Evolutionary conservation across 495 filamentous ascomycete species (phyloP), one percentile per base, ranked within the genome.

Genomic region (Xylaria venustula): DNA sequence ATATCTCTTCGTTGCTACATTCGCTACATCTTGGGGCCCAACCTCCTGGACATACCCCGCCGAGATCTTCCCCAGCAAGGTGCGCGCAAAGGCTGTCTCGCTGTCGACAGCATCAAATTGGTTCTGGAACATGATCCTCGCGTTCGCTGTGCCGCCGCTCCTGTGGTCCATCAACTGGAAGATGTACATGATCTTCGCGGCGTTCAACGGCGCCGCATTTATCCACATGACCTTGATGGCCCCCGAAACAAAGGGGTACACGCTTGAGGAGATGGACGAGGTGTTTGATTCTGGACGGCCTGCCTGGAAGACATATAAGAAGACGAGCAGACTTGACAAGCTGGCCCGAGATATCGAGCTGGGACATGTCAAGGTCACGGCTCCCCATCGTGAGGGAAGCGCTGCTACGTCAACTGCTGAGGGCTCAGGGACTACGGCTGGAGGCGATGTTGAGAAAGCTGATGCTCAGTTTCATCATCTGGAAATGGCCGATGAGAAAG

Each of bases 1-100:
- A 19, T 92, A 90, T 67, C 77, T 93, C 14, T 93, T 90, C 70
- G 88, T 86, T 7, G 81, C 87, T 7, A 83, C 88, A 22, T 94
- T 92, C 68, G 88, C 87, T 0, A 88, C 88, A 0, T 91, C 91
- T 14, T 88, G 88, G 72, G 89, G 90, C 0, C 89, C 90, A 0
- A 89, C 91, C 0, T 88, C 89, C 0, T 93, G 91, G 74, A 92
- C 89, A 3, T 93, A 95, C 70, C 87, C 86, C 0, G 89, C 90
- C 3, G 90, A 94, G 70, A 88, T 87, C 25, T 90, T 87, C 72
- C 90, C 90, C 0, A 76, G 88, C 6, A 86, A 89, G 67, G 79
- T 90, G n/a, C 85, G 89, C 4, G 83, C 84, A 6, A 81, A 85
- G 65, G 88, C 87, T 2, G 89, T 90, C 74, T 79, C 80, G 0